Conservation (phyloP, 768 basidiomycete species). For the Tulasnella sp. region DNA sequence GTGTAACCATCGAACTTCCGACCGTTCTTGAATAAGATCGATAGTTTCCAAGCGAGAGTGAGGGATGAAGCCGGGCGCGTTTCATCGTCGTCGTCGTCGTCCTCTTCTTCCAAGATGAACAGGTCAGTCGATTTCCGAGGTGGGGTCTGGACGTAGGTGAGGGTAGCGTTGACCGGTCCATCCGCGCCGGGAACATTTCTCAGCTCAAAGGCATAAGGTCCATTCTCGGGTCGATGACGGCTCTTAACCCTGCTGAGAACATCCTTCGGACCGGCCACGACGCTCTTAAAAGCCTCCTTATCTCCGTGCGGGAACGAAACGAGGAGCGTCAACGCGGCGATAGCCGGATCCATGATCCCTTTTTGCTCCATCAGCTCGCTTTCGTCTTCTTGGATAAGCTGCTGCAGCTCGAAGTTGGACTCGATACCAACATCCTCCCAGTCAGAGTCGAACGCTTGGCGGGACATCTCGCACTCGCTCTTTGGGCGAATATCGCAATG, state of each 20-base stretch:
- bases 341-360: background rate
- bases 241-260: background rate
- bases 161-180: constrained; percentile 70
- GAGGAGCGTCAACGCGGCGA: background rate
- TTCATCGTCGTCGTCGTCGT: background rate
- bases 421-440: background rate
- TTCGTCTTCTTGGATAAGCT: background rate
- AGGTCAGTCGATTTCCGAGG: constrained; percentile 30
- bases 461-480: background rate
- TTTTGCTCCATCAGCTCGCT: background rate
- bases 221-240: background rate
- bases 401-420: background rate
- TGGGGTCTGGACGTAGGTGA: constrained; percentile 81
- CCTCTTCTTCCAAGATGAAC: background rate
- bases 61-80: background rate
- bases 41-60: background rate
- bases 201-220: constrained; percentile 33
- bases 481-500: background rate
- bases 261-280: background rate
- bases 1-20: background rate
- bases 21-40: background rate
- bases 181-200: constrained; percentile 70
- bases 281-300: background rate
- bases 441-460: background rate
- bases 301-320: background rate